Percentiles rank a stretch among this genome's conserved stretches.
Evolutionary conservation across 2,329 filamentous ascomycete species (phyloP).

Genomic region (Beauveria asiatica): DNA sequence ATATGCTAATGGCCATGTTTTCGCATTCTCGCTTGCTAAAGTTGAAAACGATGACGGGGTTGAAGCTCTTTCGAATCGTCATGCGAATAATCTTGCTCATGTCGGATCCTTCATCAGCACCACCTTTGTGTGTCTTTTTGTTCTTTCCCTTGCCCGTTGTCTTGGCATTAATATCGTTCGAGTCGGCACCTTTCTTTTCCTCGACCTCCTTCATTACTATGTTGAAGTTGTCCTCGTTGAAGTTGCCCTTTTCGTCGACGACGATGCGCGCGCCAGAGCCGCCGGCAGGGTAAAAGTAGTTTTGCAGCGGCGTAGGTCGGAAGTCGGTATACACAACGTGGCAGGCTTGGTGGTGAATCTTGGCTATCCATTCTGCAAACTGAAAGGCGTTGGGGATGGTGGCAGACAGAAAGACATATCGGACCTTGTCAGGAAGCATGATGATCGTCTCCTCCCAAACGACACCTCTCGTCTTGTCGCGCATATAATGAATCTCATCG

Average conservation of each 20-base stretch:
- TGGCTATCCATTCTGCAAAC: slow-evolving; percentile 98
- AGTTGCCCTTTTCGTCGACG: slow-evolving; percentile 93
- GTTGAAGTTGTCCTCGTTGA: slow-evolving; percentile 96
- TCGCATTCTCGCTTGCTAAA: slow-evolving; percentile 98
- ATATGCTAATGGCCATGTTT: slow-evolving; percentile 79
- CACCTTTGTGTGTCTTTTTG: slow-evolving; percentile 85
- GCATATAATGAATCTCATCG: slow-evolving; percentile 97
- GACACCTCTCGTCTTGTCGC: slow-evolving; percentile 87
- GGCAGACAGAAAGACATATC: slow-evolving; percentile 95
- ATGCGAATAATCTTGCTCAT: slow-evolving; percentile 98
- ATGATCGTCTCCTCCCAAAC: slow-evolving; percentile 99
- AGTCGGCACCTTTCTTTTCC: slow-evolving; percentile 77
- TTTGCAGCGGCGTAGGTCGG: slow-evolving; percentile 88
- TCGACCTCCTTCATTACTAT: slow-evolving; percentile 88
- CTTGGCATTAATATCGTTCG: slow-evolving; percentile 69
- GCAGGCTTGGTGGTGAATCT: slow-evolving; percentile 94
- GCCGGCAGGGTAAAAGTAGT: slow-evolving; percentile 94
- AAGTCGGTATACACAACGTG: slow-evolving; percentile 99
- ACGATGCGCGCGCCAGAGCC: slow-evolving; percentile 89
- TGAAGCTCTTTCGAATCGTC: slow-evolving; percentile 96
- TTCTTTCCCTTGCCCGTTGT: slow-evolving; percentile 82
- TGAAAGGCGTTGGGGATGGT: slow-evolving; percentile 99
- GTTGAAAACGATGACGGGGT: slow-evolving; percentile 98
- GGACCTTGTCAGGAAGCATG: slow-evolving; percentile 92
- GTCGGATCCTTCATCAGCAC: slow-evolving; percentile 65